Base-by-base conservation (phyloP, 1,139 yeast species). In the Nakaseomyces kungkrabaensis region DNA sequence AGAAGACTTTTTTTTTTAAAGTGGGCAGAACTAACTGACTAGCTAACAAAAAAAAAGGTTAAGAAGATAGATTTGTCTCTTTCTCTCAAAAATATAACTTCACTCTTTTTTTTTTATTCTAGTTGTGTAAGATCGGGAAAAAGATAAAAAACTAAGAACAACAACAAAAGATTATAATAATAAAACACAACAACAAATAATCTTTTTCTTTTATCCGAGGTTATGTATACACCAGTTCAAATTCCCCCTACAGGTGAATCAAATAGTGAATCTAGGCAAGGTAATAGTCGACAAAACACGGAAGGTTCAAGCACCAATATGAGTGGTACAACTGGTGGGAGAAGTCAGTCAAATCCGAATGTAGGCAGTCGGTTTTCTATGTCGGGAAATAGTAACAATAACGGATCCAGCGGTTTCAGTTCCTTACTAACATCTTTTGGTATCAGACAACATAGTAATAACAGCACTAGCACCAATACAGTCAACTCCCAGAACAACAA, bases 401-500 rank as follows among this genome's bases (percentile, higher is more conserved):
- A 62, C 31, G 62, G 63, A 56, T 60, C 44, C 2, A 41, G 25
- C 3, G 59, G 63, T 24, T 52, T 61, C 46, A 58, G 56, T 42
- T 54, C 60, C 4, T 47, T 61, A 32, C 48, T 60, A 46, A 59
- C 54, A 41, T 54, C 61, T 5, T 59, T 61, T 50, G 65, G 65
- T n/a, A 58, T 60, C 33, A 57, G 65, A 48, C 62, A 57, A 41
- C 54, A 48, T 22, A 50, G 22, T 17, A 17, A 46, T 33, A 41
- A 41, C 34, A 41, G 34, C n/a, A 13, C 8, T 8, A 41, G 44
- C 44, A 41, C 33, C 10, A 41, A 41, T 41, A 41, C 24, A 5
- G 34, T 13, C 25, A 41, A 41, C 34, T n/a, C 33, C 4, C 37
- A 32, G 27, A 43, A 25, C 31, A 17, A 37, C n/a, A 31, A 38